A percentile compares a stretch with the other conserved stretches of the same genome.
These are phyloP conservation scores for Uronychia binucleata DNA, from an alignment of 73 alveolate species.

Conservation along the genomic window DNA sequence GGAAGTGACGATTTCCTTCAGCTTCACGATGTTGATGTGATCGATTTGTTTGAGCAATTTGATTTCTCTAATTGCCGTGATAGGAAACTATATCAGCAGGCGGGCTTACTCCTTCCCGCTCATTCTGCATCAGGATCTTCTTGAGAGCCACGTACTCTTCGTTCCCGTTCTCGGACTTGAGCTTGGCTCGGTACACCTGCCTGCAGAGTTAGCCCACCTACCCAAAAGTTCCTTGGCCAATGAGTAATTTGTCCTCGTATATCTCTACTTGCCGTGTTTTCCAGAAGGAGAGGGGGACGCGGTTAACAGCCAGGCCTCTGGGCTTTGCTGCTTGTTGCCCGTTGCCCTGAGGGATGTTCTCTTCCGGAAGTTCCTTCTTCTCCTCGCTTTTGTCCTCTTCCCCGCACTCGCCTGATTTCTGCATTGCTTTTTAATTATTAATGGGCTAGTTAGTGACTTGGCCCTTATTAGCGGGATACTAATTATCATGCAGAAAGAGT, in stretches of 20 bases:
- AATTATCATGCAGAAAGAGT: conserved; percentile 52
- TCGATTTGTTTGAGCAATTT: conserved; percentile 85
- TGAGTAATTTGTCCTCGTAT: too few species aligned
- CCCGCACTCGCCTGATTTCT: too few species aligned
- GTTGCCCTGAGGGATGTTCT: too few species aligned
- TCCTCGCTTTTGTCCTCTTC: too few species aligned
- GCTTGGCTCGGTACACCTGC: neutral
- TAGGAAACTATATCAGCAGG: conserved; percentile 76
- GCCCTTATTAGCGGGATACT: neutral
- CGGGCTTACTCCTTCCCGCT: conserved; percentile 85
- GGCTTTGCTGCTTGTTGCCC: too few species aligned
- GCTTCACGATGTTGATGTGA: conserved; percentile 90
- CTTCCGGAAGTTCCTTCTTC: too few species aligned
- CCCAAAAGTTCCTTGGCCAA: conserved; percentile 15
- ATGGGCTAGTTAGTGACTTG: neutral
- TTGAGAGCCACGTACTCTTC: conserved; percentile 88
- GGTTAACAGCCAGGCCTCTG: too few species aligned
- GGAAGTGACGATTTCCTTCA: conserved; percentile 89
- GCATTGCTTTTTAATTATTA: too few species aligned
- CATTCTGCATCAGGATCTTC: conserved; percentile 83
- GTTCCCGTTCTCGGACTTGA: neutral
- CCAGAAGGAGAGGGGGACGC: too few species aligned
- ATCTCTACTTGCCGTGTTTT: too few species aligned
- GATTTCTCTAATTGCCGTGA: conserved; percentile 97
- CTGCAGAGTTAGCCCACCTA: neutral